Evolutionary conservation across 2,329 filamentous ascomycete genomes (phyloP).

Genomic region (Penicillium sclerotiorum): DNA sequence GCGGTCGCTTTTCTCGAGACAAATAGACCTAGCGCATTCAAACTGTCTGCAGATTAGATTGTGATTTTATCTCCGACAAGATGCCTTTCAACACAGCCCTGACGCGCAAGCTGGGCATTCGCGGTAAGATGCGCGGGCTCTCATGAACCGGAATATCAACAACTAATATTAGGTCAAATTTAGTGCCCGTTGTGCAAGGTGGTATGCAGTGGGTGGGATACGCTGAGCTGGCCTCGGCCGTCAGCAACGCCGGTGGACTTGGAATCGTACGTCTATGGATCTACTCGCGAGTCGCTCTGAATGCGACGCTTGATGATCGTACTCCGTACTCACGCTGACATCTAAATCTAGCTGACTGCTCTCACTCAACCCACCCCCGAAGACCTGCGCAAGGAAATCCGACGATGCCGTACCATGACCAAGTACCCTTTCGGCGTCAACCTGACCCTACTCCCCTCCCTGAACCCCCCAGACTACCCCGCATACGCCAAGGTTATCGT

Average conservation of each 20-base stretch:
- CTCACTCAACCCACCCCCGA: conserved; percentile 91
- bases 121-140: conserved; percentile 31
- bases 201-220: conserved; percentile 61
- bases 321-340: no score
- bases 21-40: no score
- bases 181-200: conserved; percentile 54
- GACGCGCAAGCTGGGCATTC: conserved; percentile 61
- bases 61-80: conserved; percentile 16
- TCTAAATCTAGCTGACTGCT: conserved; percentile 49
- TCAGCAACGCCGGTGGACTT: conserved; percentile 56
- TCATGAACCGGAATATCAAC: background rate
- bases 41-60: no score
- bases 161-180: conserved; percentile 6
- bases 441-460: conserved; percentile 85
- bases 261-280: conserved; percentile 49
- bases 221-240: conserved; percentile 56
- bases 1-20: no score
- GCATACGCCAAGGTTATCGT: conserved; percentile 92
- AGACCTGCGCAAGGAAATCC: conserved; percentile 91
- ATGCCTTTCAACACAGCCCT: conserved; percentile 69
- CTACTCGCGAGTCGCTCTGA: background rate
- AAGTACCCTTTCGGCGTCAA: conserved; percentile 79
- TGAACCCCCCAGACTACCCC: conserved; percentile 87
- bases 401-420: conserved; percentile 73
- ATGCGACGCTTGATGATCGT: no score